These are phyloP conservation scores for Warburgia ugandensis DNA, from an alignment of 164 flowering plant species.

Conservation along the genomic window DNA sequence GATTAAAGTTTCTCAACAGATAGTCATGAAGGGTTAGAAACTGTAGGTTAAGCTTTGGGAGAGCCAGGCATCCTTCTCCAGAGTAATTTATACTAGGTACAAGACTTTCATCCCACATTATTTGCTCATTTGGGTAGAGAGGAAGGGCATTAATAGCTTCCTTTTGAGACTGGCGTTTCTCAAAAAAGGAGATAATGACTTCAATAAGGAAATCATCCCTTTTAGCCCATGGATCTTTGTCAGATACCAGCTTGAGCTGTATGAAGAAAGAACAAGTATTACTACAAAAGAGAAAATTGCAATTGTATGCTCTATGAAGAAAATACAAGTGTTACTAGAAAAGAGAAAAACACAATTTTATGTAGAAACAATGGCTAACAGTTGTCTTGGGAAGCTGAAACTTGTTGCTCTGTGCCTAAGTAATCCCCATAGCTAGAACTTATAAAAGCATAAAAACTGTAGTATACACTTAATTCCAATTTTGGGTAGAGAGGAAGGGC, in stretches of 20 bases:
- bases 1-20: slow-evolving; percentile 92
- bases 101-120: slow-evolving; percentile 99
- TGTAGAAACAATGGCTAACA: no score
- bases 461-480: no score
- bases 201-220: slow-evolving; percentile 87
- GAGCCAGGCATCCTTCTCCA: slow-evolving; percentile 99
- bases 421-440: no score
- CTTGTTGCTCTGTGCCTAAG: no score
- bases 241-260: slow-evolving; percentile 85
- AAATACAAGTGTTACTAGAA: background rate
- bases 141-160: slow-evolving; percentile 99
- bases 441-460: no score
- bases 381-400: no score
- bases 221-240: slow-evolving; percentile 79
- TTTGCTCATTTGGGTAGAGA: slow-evolving; percentile 89
- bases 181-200: slow-evolving; percentile 83
- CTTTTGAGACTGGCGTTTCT: slow-evolving; percentile 87
- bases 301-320: background rate
- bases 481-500: slow-evolving; percentile 98
- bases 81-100: slow-evolving; percentile 98
- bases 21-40: slow-evolving; percentile 95
- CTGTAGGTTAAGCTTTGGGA: slow-evolving; percentile 92
- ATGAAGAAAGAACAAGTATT: slow-evolving; percentile 5
- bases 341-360: no score
- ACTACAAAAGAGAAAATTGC: background rate